Conservation (phyloP, 345 rosid species). For the Camelina sativa region DNA sequence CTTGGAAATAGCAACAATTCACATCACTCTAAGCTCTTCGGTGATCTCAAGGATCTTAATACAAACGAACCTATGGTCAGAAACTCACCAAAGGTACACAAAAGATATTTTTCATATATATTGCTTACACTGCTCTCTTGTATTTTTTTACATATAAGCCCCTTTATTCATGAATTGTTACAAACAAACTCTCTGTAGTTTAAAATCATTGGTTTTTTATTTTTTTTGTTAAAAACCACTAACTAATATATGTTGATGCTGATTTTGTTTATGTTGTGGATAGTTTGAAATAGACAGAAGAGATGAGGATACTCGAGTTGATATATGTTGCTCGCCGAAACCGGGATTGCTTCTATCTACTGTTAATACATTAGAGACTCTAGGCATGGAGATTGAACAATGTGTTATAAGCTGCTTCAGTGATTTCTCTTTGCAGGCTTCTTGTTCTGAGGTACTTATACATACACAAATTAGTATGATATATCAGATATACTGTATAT, state of each 20-base stretch:
- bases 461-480: not conserved
- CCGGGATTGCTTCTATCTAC: constrained; percentile 86
- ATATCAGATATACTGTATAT: not conserved
- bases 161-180: constrained; percentile 2
- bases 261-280: constrained; percentile 24
- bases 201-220: too few species aligned
- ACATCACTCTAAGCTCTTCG: constrained; percentile 39
- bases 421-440: constrained; percentile 92
- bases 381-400: constrained; percentile 90
- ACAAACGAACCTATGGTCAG: constrained; percentile 61
- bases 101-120: constrained; percentile 25
- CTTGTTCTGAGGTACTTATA: constrained; percentile 75
- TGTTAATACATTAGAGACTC: constrained; percentile 76
- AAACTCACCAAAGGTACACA: constrained; percentile 86
- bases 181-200: not conserved
- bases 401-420: constrained; percentile 89
- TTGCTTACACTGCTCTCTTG: not conserved
- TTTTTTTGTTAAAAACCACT: too few species aligned
- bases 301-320: constrained; percentile 63
- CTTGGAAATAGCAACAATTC: constrained; percentile 37
- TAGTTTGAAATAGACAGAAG: constrained; percentile 80
- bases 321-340: constrained; percentile 76
- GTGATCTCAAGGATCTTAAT: constrained; percentile 55
- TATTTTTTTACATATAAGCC: constrained; percentile 13
- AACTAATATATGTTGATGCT: not conserved